Conservation (phyloP, 2,329 filamentous ascomycete genomes). For the Colletotrichum acutatum region DNA sequence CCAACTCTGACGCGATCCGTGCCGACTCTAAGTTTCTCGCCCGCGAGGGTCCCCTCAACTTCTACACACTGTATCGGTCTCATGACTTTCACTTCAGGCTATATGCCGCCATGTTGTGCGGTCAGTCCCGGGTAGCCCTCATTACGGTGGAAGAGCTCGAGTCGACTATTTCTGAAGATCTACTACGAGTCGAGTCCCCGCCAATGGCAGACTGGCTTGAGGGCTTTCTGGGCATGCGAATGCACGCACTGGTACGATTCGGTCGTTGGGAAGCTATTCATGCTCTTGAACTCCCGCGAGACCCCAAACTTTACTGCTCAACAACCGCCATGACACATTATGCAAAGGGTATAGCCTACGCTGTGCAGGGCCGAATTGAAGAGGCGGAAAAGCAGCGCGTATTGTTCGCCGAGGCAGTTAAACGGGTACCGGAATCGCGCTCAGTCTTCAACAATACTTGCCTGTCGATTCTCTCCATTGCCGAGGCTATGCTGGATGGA, state of each 20-base stretch:
- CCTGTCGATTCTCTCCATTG: constrained; percentile 71
- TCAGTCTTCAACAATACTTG: constrained; percentile 77
- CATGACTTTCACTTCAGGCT: constrained; percentile 82
- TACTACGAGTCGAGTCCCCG: constrained; percentile 72
- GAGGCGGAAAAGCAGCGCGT: constrained; percentile 64
- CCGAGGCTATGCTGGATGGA: constrained; percentile 75
- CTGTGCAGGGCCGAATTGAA: constrained; percentile 64
- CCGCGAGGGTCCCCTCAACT: constrained; percentile 70
- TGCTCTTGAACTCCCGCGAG: constrained; percentile 63
- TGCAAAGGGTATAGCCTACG: constrained; percentile 73
- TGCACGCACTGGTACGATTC: constrained; percentile 79
- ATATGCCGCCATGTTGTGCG: constrained; percentile 83
- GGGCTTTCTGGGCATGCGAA: constrained; percentile 72
- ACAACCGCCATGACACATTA: constrained; percentile 78
- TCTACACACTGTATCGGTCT: constrained; percentile 81
- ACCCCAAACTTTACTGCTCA: constrained; percentile 72
- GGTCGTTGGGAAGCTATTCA: constrained; percentile 77
- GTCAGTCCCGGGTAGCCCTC: constrained; percentile 70
- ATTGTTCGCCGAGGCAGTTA: constrained; percentile 62
- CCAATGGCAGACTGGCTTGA: constrained; percentile 86
- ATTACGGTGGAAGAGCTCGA: constrained; percentile 71
- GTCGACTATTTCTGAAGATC: constrained; percentile 67
- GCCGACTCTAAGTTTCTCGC: constrained; percentile 76
- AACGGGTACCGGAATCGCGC: constrained; percentile 66
- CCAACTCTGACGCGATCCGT: constrained; percentile 73